Conservation (phyloP, 805 yeast species). For the Jamesozyma rosinii region DNA sequence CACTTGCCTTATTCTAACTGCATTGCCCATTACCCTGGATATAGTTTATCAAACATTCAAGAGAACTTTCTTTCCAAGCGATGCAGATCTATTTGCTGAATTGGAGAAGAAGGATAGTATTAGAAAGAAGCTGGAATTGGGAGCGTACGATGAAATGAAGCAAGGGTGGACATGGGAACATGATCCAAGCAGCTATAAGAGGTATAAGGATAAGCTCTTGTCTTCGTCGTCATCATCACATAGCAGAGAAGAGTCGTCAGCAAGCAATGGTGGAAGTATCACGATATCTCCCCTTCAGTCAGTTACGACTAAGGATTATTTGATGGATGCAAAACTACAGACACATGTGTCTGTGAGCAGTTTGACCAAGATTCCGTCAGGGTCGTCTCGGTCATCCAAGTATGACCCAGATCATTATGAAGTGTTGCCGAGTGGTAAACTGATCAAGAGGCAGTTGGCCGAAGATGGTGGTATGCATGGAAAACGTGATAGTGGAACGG, state of each 20-base stretch:
- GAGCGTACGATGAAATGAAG: conserved; percentile 59
- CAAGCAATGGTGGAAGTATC: not conserved
- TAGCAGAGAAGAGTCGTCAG: conserved; percentile 1
- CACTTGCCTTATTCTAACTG: conserved; percentile 44
- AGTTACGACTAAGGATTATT: not conserved
- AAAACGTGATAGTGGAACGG: not conserved
- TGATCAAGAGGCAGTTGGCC: conserved; percentile 36
- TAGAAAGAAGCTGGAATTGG: conserved; percentile 61
- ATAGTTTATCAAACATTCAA: conserved; percentile 50
- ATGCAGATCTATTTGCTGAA: conserved; percentile 69
- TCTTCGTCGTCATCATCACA: conserved; percentile 3
- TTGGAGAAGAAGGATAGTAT: conserved; percentile 63
- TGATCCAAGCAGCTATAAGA: conserved; percentile 34
- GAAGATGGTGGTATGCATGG: not conserved
- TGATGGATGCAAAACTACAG: not conserved
- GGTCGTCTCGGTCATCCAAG: not conserved
- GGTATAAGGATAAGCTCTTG: conserved; percentile 20
- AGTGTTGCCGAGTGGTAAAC: conserved; percentile 65
- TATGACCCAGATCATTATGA: conserved; percentile 37
- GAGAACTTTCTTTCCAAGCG: conserved; percentile 52
- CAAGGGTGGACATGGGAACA: conserved; percentile 70
- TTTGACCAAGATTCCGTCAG: not conserved
- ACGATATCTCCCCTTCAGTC: not conserved
- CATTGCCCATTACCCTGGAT: conserved; percentile 60
- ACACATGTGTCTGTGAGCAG: not conserved